Evolutionary conservation across 2,329 filamentous ascomycete species (phyloP), one percentile per base, ranked within the genome.

Genomic region (Thermoascus crustaceus): DNA sequence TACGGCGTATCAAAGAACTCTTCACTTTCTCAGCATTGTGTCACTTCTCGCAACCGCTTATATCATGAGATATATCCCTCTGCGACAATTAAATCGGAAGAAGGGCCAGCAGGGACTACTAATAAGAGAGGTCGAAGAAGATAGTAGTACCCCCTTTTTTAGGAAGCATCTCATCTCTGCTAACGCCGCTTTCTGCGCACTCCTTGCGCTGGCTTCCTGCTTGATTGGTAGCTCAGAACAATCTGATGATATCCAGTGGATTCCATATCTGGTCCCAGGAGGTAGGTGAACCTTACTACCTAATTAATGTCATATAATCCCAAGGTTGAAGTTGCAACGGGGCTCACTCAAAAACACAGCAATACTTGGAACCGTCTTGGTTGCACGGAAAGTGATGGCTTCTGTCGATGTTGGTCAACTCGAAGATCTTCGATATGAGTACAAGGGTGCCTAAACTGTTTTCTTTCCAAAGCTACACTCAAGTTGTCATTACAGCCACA

Each of bases 21-120:
- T 56, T 18, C 56, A 53, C 30, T 22, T 62, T 2, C 31, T 63
- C 22, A 40, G 57, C 17, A 45, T 62, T 2, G 24, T 48, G n/a
- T 66, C 63, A 5, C 45, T 67, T 16, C 20, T 57, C n/a, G 44
- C 42, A 10, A 61, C 62, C 4, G 58, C 58, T 8, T 63, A 60
- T 39, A 56, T 48, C 11, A 63, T 65, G 53, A 51, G 48, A 37
- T 48, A 47, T 24, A 33, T 52, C 14, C 55, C 55, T 8, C 36
- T 52, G 14, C 46, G 51, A 30, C 42, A 17, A 11, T 43, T 44
- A 32, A 52, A 57, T 37, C 46, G 33, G 13, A 58, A 57, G 35
- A 51, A 48, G 7, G 57, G 58, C 31, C 50, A 50, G 30, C 46
- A 52, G 4, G 42, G 53, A 19, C 42, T 35, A 7, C 38, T 47